A percentile compares a stretch with the other conserved stretches of the same genome.
Evolutionary conservation across 768 basidiomycete species (phyloP).

Genomic region (Gymnopilus dilepis): DNA sequence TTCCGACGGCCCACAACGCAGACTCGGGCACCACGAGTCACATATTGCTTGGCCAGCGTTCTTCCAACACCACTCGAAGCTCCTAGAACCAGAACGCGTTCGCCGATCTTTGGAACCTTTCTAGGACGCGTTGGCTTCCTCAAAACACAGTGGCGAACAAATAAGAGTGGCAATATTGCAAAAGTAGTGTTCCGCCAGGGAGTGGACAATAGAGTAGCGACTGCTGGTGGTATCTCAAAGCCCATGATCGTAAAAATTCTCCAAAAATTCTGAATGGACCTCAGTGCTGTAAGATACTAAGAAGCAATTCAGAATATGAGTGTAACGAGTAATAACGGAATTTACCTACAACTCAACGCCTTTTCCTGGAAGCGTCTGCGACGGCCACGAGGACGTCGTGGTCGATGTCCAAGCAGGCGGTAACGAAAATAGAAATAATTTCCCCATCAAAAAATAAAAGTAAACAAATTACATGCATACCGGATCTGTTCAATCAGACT

Average conservation of each 20-base stretch:
- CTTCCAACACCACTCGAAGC: slow-evolving; percentile 86
- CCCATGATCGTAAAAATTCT: not conserved
- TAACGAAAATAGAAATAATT: not conserved
- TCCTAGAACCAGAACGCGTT: slow-evolving; percentile 83
- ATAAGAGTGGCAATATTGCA: slow-evolving; percentile 31
- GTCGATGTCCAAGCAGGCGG: not conserved
- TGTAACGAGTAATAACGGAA: too few species aligned
- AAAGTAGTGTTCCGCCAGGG: slow-evolving; percentile 16
- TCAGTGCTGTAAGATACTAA: too few species aligned
- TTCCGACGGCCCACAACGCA: slow-evolving; percentile 76
- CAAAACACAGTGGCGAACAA: slow-evolving; percentile 27
- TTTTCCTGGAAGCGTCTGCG: not conserved
- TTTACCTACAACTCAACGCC: too few species aligned
- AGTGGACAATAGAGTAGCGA: slow-evolving; percentile 1
- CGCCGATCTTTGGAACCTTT: slow-evolving; percentile 48
- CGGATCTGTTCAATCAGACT: slow-evolving; percentile 14
- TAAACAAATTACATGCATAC: not conserved
- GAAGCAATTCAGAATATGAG: too few species aligned
- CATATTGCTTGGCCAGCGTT: slow-evolving; percentile 71
- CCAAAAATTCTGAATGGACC: not conserved
- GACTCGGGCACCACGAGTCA: slow-evolving; percentile 72
- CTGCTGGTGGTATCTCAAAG: slow-evolving; percentile 2
- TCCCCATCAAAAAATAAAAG: not conserved
- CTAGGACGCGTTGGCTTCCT: slow-evolving; percentile 33
- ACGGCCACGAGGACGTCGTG: not conserved